Percentiles rank a stretch among this genome's conserved stretches.
phyloP scores from a whole-genome alignment of 2,329 filamentous ascomycete genomes.

The Hypoxylon sp. region DNA sequence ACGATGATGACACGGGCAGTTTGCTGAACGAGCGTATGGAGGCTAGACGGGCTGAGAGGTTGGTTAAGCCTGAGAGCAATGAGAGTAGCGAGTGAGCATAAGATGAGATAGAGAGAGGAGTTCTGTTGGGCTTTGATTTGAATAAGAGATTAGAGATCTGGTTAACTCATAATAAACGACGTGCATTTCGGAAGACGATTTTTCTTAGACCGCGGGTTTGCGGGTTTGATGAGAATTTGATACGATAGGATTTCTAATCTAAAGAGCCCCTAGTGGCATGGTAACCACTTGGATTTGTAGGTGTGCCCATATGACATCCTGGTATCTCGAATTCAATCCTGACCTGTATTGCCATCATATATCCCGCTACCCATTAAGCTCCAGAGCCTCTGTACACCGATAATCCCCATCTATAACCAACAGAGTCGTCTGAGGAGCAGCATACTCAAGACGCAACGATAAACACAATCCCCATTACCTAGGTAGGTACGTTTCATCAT shows the following conservation, averaged over 20 bases:
- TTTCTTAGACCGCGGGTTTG: neutral
- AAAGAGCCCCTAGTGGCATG: too few relatives aligned
- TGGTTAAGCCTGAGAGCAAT: slow-evolving; percentile 30
- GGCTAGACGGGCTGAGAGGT: slow-evolving; percentile 38
- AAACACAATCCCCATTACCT: too few relatives aligned
- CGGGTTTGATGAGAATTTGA: neutral
- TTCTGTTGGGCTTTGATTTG: neutral
- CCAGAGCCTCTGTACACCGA: neutral
- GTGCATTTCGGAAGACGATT: neutral
- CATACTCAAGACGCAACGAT: too few relatives aligned
- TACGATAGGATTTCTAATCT: too few relatives aligned
- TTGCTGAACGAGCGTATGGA: slow-evolving; percentile 47
- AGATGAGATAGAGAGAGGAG: neutral
- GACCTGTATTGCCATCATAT: neutral
- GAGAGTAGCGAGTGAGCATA: slow-evolving; percentile 4
- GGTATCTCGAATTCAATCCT: neutral
- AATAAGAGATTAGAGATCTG: neutral
- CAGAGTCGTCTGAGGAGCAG: neutral
- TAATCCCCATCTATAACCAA: neutral
- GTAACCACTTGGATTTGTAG: neutral
- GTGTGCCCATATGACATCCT: neutral
- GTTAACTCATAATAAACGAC: neutral
- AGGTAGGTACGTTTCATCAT: too few relatives aligned
- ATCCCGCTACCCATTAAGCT: neutral
- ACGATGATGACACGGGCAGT: slow-evolving; percentile 50